Evolutionary conservation across 441 rosid species (phyloP).

Genomic region (Gossypium trilobum): DNA sequence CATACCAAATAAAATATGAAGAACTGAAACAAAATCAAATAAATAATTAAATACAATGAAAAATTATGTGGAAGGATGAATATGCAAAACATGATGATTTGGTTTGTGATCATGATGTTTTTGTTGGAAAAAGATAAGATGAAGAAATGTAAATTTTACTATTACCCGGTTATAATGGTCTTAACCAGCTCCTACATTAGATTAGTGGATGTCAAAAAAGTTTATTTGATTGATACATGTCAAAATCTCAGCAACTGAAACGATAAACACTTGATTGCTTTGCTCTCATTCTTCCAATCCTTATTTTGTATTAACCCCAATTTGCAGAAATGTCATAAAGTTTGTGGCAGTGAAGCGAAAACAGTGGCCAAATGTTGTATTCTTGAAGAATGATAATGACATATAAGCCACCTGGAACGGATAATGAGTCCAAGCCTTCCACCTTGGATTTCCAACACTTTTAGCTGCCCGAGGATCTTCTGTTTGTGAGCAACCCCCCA

Average conservation of each 20-base stretch:
- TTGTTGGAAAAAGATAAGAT: not conserved
- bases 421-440: not conserved
- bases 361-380: not conserved
- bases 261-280: not conserved
- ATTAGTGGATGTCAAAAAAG: not conserved
- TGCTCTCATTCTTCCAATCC: not conserved
- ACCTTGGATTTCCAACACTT: constrained; percentile 3
- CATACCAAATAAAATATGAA: not conserved
- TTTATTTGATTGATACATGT: not conserved
- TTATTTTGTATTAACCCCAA: not conserved
- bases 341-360: not conserved
- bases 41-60: not conserved
- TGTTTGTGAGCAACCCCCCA: not conserved
- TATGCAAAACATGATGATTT: constrained; percentile 5
- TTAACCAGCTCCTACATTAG: not conserved
- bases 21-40: not conserved
- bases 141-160: not conserved
- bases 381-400: not conserved
- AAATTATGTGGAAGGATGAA: not conserved
- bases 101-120: not conserved
- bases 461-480: not conserved
- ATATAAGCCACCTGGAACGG: not conserved
- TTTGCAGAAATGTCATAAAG: not conserved
- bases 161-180: not conserved
- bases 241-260: not conserved